These are phyloP conservation scores for Penicillium cosmopolitanum DNA, from an alignment of 495 filamentous ascomycete species.

Conservation along the genomic window DNA sequence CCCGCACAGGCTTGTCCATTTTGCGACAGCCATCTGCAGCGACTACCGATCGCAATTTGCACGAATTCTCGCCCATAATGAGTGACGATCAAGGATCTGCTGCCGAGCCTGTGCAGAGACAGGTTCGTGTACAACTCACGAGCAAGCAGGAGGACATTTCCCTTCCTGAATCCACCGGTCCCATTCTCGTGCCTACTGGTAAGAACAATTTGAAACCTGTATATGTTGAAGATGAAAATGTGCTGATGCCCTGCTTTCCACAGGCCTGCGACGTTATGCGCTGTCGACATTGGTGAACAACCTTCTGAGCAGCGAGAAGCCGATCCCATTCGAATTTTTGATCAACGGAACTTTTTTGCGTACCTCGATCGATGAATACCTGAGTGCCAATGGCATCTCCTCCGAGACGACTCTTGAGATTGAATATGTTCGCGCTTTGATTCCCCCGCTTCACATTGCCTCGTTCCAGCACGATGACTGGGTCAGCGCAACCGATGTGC, in stretches of 20 bases:
- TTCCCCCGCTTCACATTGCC: constrained; percentile 83
- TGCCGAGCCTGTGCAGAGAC: constrained; percentile 44
- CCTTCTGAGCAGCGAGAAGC: constrained; percentile 74
- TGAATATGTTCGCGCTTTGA: constrained; percentile 88
- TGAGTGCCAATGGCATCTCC: constrained; percentile 81
- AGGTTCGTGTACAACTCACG: constrained; percentile 64
- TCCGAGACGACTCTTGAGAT: constrained; percentile 83
- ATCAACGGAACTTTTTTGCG: constrained; percentile 89
- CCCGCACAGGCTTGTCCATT: constrained; percentile 33
- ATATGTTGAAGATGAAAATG: neutral
- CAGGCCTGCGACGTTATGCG: constrained; percentile 84
- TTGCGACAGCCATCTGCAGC: constrained; percentile 36
- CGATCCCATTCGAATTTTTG: constrained; percentile 94
- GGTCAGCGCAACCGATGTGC: constrained; percentile 89
- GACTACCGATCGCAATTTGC: constrained; percentile 15
- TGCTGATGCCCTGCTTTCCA: neutral
- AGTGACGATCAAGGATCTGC: constrained; percentile 32
- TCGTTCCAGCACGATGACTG: constrained; percentile 96
- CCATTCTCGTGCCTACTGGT: constrained; percentile 69
- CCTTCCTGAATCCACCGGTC: constrained; percentile 62
- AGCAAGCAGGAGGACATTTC: constrained; percentile 62
- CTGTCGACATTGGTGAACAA: constrained; percentile 93
- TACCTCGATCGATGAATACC: constrained; percentile 85
- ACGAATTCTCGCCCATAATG: constrained; percentile 32
- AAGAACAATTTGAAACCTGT: constrained; percentile 30